Evolutionary conservation across 31 red algal species (phyloP), one percentile per base, ranked within the genome.

Genomic region (Asparagopsis taxiformis): DNA sequence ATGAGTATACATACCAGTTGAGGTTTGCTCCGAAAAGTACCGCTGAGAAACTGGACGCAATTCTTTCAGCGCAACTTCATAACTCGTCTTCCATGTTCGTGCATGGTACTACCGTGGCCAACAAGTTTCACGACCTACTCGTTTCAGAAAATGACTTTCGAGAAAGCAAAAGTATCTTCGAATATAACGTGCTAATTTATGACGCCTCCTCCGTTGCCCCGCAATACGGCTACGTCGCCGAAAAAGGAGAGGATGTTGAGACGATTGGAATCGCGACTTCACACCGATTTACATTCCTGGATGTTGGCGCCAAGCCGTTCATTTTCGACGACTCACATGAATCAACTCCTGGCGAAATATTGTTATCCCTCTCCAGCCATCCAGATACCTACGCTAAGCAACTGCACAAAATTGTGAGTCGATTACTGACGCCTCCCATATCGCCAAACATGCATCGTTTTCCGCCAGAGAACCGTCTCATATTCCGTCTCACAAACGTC

Each of bases 131-230:
- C 43, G 31, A 59, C 2, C 28, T 32, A 16, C 75, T 79, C 20
- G 35, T 36, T 16, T 48, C 62, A 10, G 31, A 58, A 17, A 8
- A 17, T 4, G 62, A 44, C 28, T 68, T 68, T 20, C 13, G 31
- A 29, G 28, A 39, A 3, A 55, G 49, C 59, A 51, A 68, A 6
- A 11, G 43, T 33, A 38, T 38, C 0, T 17, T 43, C 7, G 75
- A 56, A 26, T 72, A 84, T 33, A 84, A 59, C 41, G 31, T 84
- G 23, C 20, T 84, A 13, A 35, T 84, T 39, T 84, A 84, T 43
- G 38, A 65, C 11, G 56, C 79, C 38, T 46, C 48, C 31, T 62
- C 79, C 29, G 55, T 84, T 10, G 68, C 79, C 11, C 68, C 68
- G 33, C 66, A 84, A 32, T 55, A 64, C 28, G 79, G 79, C 1